Evolutionary conservation across 2,329 filamentous ascomycete genomes (phyloP).

Genomic region (Magnaporthales sp.): DNA sequence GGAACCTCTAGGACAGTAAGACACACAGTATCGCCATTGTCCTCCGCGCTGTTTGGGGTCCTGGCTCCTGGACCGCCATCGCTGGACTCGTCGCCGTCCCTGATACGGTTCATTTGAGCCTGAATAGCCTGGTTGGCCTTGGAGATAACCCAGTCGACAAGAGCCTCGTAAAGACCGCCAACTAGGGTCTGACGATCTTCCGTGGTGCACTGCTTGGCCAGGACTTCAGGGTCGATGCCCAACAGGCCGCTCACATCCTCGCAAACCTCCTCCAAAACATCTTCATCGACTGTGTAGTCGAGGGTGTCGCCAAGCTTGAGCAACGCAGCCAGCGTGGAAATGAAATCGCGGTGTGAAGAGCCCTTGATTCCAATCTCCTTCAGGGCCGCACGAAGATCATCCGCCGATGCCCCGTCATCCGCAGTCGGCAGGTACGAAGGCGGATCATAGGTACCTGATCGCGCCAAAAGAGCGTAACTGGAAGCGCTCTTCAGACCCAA

Average conservation of each 20-base stretch:
- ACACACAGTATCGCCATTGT: slow-evolving; percentile 74
- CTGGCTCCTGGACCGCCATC: slow-evolving; percentile 49
- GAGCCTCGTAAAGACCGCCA: slow-evolving; percentile 79
- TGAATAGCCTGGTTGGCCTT: slow-evolving; percentile 84
- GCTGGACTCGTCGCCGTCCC: slow-evolving; percentile 57
- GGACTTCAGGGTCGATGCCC: slow-evolving; percentile 76
- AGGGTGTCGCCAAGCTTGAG: slow-evolving; percentile 88
- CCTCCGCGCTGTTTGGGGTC: slow-evolving; percentile 61
- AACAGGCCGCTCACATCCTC: slow-evolving; percentile 84
- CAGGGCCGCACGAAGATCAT: slow-evolving; percentile 81
- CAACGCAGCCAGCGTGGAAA: slow-evolving; percentile 77
- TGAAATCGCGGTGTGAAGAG: slow-evolving; percentile 67
- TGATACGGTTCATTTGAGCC: slow-evolving; percentile 59
- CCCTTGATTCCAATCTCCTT: slow-evolving; percentile 95
- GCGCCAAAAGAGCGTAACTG: slow-evolving; percentile 68
- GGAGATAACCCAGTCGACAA: slow-evolving; percentile 88
- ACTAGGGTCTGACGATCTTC: slow-evolving; percentile 78
- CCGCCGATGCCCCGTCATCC: slow-evolving; percentile 84
- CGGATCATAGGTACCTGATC: slow-evolving; percentile 76
- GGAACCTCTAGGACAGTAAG: slow-evolving; percentile 86
- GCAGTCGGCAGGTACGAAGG: slow-evolving; percentile 85
- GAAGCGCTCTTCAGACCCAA: slow-evolving; percentile 70
- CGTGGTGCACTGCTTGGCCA: slow-evolving; percentile 70
- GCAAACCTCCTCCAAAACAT: slow-evolving; percentile 73
- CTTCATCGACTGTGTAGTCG: slow-evolving; percentile 75